Evolutionary conservation across 225 moss, liverwort and hornwort species (phyloP).

Genomic region (Marchantia paleacea): DNA sequence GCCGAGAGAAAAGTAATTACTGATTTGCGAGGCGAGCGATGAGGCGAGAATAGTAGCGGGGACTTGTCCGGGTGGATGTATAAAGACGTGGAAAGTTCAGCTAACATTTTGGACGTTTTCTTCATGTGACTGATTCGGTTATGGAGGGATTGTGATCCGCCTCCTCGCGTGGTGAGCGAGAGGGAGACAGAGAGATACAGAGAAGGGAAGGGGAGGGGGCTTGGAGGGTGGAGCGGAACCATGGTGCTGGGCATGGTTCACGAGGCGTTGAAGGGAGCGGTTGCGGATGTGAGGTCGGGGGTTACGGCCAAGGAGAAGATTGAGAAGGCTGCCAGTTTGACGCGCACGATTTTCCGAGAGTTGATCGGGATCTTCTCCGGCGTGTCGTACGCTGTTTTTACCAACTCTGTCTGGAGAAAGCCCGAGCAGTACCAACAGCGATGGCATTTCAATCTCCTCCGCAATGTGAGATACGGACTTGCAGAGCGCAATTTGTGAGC

Average conservation of each 20-base stretch:
- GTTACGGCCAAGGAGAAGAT: slow-evolving; percentile 37
- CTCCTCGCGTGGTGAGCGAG: too few relatives aligned
- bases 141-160: background rate
- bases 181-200: too few relatives aligned
- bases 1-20: background rate
- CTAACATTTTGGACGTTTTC: background rate
- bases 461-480: slow-evolving; percentile 63
- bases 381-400: slow-evolving; percentile 52
- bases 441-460: slow-evolving; percentile 49
- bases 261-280: slow-evolving; percentile 67
- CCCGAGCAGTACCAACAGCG: slow-evolving; percentile 25
- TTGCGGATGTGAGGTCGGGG: slow-evolving; percentile 46
- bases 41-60: background rate
- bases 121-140: background rate
- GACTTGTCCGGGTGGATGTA: background rate
- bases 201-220: too few relatives aligned
- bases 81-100: background rate
- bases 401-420: slow-evolving; percentile 45
- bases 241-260: slow-evolving; percentile 62
- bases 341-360: slow-evolving; percentile 40
- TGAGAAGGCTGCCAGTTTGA: slow-evolving; percentile 28
- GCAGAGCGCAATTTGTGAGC: slow-evolving; percentile 67
- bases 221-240: slow-evolving; percentile 16
- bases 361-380: slow-evolving; percentile 44
- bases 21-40: background rate